Evolutionary conservation across 257 asterid genomes (phyloP).

Genomic region (Fraxinus excelsior): DNA sequence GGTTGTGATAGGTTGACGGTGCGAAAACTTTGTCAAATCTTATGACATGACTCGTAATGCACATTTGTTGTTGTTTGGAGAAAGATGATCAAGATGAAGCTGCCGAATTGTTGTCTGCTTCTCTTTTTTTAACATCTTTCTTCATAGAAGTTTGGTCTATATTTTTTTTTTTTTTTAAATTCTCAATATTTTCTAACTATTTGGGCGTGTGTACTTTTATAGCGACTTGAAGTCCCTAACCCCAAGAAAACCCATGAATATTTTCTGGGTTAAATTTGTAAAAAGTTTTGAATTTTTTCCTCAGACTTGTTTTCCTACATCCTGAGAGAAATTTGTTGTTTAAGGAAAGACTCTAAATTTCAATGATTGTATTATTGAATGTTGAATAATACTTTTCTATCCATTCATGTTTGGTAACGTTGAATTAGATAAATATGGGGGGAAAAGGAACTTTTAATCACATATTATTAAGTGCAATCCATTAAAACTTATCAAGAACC

Average conservation of each 20-base stretch:
- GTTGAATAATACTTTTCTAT: not conserved
- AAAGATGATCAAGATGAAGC: constrained; percentile 46
- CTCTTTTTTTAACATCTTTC: constrained; percentile 41
- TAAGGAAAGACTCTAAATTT: not conserved
- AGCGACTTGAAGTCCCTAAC: not conserved
- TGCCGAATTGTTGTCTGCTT: constrained; percentile 22
- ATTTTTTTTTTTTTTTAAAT: not conserved
- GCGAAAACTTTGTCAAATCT: not conserved
- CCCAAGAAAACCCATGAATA: not conserved
- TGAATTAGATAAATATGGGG: not conserved
- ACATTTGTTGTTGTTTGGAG: not conserved
- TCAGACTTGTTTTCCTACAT: not conserved
- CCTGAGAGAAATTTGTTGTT: not conserved
- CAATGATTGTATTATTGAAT: not conserved
- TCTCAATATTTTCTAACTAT: not conserved
- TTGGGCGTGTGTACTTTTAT: not conserved
- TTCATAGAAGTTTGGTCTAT: not conserved
- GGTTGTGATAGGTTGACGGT: not conserved
- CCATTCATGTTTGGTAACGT: not conserved
- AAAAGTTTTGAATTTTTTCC: not conserved
- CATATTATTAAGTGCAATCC: too few relatives aligned
- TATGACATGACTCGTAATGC: not conserved
- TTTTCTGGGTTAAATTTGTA: not conserved
- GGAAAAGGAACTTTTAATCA: too few relatives aligned
- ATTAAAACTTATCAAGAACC: too few relatives aligned